A percentile compares a stretch with the other conserved stretches of the same genome.
phyloP scores from a whole-genome alignment of 2,329 filamentous ascomycete species.

The Scedosporium dehoogii region DNA sequence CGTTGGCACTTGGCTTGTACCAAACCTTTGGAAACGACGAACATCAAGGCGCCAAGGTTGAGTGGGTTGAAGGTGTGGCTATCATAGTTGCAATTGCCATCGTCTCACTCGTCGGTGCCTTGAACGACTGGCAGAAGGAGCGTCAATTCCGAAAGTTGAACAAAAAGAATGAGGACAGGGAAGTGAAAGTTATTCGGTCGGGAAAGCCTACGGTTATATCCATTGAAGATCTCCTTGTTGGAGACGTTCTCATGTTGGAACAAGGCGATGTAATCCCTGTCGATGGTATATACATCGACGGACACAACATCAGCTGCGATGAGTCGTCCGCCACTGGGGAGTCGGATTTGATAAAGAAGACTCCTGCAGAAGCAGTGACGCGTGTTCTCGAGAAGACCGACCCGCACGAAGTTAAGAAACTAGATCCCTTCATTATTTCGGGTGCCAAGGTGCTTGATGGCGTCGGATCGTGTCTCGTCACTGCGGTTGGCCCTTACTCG shows the following conservation, averaged over 20 bases:
- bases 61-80: constrained; percentile 60
- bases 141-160: constrained; percentile 55
- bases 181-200: constrained; percentile 56
- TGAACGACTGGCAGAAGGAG: constrained; percentile 61
- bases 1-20: constrained; percentile 56
- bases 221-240: constrained; percentile 56
- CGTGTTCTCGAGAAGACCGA: constrained; percentile 32
- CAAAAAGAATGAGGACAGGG: constrained; percentile 49
- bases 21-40: constrained; percentile 46
- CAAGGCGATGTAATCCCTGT: constrained; percentile 62
- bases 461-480: constrained; percentile 13
- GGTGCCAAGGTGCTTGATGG: constrained; percentile 44
- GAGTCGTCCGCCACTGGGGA: constrained; percentile 66
- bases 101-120: constrained; percentile 51
- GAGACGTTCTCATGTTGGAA: constrained; percentile 59
- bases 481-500: constrained; percentile 13
- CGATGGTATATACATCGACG: constrained; percentile 57
- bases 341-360: constrained; percentile 62
- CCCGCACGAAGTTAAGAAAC: constrained; percentile 23
- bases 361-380: constrained; percentile 46
- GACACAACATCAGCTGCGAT: constrained; percentile 48
- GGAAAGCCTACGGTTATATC: constrained; percentile 56
- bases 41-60: constrained; percentile 34
- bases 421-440: constrained; percentile 56
- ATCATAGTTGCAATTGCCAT: constrained; percentile 57